Percentiles rank a stretch among this genome's conserved stretches.
phyloP scores from a whole-genome alignment of 2,329 filamentous ascomycete genomes.

The Cytospora chrysosperma region DNA sequence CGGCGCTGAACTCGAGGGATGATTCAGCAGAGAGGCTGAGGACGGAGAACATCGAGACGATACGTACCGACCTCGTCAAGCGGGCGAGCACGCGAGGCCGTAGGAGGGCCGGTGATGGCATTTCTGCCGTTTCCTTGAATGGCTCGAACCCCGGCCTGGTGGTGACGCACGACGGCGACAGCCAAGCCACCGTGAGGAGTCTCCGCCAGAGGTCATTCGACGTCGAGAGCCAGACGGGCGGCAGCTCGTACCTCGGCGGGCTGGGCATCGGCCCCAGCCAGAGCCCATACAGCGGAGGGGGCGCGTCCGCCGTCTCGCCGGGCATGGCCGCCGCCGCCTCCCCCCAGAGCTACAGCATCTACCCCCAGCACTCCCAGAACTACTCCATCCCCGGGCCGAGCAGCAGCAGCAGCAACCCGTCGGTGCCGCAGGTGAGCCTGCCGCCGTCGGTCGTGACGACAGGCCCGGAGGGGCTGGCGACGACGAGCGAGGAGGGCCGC shows the following conservation, averaged over 20 bases:
- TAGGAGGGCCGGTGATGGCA: conserved; percentile 19
- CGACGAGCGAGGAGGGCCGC: not conserved
- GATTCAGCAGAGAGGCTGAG: conserved; percentile 11
- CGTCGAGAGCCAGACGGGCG: conserved; percentile 10
- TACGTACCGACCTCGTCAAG: conserved; percentile 18
- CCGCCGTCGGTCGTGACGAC: conserved; percentile 9
- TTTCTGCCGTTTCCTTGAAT: conserved; percentile 9
- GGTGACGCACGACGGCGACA: conserved; percentile 15
- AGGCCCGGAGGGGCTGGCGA: not conserved
- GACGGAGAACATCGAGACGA: conserved; percentile 18
- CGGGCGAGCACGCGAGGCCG: conserved; percentile 20
- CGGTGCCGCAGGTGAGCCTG: not conserved
- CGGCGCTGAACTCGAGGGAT: conserved; percentile 21
- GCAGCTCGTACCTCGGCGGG: conserved; percentile 5
- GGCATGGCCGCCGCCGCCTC: conserved; percentile 17
- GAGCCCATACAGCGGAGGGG: not conserved
- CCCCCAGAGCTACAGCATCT: conserved; percentile 16
- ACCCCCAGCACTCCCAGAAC: conserved; percentile 1
- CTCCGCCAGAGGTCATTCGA: conserved; percentile 19
- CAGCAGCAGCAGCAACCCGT: not conserved
- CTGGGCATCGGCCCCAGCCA: conserved; percentile 1
- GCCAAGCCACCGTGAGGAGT: not conserved
- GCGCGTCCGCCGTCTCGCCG: conserved; percentile 3
- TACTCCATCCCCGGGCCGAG: conserved; percentile 5
- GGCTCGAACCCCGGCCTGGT: conserved; percentile 13